Base-by-base conservation (phyloP, 441 rosid genomes). In the Euphorbia schlechtendalii region DNA sequence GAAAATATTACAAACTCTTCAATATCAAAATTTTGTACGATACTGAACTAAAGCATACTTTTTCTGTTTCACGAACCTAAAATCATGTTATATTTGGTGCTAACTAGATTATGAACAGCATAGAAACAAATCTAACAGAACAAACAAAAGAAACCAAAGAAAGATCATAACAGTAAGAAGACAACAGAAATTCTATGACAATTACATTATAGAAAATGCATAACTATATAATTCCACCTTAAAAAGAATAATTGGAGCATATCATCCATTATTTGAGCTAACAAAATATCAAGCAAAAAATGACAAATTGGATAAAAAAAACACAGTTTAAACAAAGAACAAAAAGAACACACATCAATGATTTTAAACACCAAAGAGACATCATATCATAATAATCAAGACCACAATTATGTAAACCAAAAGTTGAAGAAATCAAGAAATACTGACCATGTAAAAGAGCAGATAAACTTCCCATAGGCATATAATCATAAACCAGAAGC, bases 391-490 rank as follows among this genome's bases (percentile, higher is more conserved):
- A n/a, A 36, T 36, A 36, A 36, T 36, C 40, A 36, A 36, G 9
- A 3, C 40, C 45, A 40, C 4, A 40, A 40, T 40, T 5, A 65
- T 20, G 32, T 22, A 45, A 9, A 45, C 13, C n/a, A 49, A 59
- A 34, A 56, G 13, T 15, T 5, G 66, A 62, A 45, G 40, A 59
- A 36, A 64, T 8, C 10, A 40, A 13, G 59, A 59, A 63, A n/a
- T 15, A 41, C 84, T 85, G 45, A 95, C 99, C 99, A 63, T 95
- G 98, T 67, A 95, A 77, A 63, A 95, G 96, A 20, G 98, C 97
- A 41, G 99, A 92, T 69, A 95, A 82, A 84, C 99, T 95, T 73
- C 99, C 99, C 84, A 81, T 86, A 34, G 96, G 74, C 97, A 95
- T 80, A 82, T 86, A 95, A 83, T 95, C 97, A 80, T 82, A 82